Percentiles rank a stretch among this genome's conserved stretches.
Conservation (phyloP, 129 eudicot genomes). For the Pulicaria dysenterica region DNA sequence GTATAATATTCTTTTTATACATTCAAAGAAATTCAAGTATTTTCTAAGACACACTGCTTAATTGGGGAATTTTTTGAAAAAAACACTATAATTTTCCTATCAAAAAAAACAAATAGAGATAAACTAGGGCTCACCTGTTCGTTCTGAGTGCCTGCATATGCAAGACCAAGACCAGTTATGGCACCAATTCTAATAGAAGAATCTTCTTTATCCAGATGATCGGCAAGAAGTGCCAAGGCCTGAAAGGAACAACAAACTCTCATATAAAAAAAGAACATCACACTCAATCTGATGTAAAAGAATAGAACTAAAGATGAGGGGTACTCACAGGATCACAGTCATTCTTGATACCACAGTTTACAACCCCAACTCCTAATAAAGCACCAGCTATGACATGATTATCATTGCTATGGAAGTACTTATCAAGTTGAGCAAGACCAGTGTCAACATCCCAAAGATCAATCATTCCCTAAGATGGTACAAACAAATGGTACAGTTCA, state of each 20-base stretch:
- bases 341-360: constrained; percentile 83
- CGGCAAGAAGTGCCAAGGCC: constrained; percentile 97
- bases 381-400: constrained; percentile 92
- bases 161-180: constrained; percentile 91
- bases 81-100: too few relatives aligned
- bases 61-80: too few relatives aligned
- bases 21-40: not conserved
- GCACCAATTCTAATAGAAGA: constrained; percentile 89
- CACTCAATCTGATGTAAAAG: not conserved
- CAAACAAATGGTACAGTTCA: not conserved
- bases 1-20: not conserved
- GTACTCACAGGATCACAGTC: constrained; percentile 93
- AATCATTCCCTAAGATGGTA: constrained; percentile 72
- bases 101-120: not conserved
- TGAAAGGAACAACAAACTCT: constrained; percentile 25
- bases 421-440: constrained; percentile 96
- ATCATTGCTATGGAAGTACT: constrained; percentile 92
- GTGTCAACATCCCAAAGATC: constrained; percentile 96
- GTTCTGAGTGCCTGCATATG: constrained; percentile 90
- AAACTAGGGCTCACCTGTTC: constrained; percentile 54
- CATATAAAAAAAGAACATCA: not conserved
- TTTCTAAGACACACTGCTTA: not conserved
- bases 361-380: constrained; percentile 90
- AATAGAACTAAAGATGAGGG: not conserved
- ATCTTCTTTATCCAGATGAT: constrained; percentile 85